Conservation (phyloP, 1,139 yeast genomes). For the Blastobotrys illinoisensis region DNA sequence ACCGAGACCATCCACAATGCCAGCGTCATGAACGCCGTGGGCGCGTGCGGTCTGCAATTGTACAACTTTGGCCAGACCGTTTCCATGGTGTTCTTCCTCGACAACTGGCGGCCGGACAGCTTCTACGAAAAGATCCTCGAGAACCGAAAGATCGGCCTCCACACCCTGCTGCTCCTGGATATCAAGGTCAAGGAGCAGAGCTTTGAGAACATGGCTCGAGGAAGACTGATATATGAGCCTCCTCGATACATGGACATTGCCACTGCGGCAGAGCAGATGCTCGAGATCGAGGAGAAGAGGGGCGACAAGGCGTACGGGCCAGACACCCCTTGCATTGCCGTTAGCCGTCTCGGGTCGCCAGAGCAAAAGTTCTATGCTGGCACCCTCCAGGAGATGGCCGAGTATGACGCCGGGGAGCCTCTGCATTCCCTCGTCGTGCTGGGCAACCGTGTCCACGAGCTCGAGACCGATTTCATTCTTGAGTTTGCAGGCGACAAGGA, state of each 20-base stretch:
- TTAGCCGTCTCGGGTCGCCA: conserved; percentile 86
- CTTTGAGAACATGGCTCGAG: conserved; percentile 89
- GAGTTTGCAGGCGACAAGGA: conserved; percentile 69
- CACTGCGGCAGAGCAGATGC: conserved; percentile 80
- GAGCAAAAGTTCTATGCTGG: conserved; percentile 80
- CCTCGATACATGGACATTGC: conserved; percentile 93
- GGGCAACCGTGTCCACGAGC: conserved; percentile 91
- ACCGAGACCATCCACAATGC: conserved; percentile 91
- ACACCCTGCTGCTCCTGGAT: conserved; percentile 80
- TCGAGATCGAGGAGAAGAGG: conserved; percentile 79
- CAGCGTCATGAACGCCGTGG: conserved; percentile 96
- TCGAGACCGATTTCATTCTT: conserved; percentile 79
- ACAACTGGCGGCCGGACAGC: conserved; percentile 92
- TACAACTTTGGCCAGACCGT: conserved; percentile 97
- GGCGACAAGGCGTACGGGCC: conserved; percentile 64
- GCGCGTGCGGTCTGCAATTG: conserved; percentile 93
- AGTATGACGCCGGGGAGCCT: conserved; percentile 90
- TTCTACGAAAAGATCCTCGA: conserved; percentile 87
- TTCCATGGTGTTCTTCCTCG: conserved; percentile 91
- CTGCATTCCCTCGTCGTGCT: conserved; percentile 84
- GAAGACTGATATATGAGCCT: conserved; percentile 87
- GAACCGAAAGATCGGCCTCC: conserved; percentile 84
- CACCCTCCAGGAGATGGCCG: conserved; percentile 59
- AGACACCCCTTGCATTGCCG: conserved; percentile 88
- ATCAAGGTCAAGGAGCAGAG: conserved; percentile 97